Conservation (phyloP, 1,284 basidiomycete genomes). For the Boletus sp. region DNA sequence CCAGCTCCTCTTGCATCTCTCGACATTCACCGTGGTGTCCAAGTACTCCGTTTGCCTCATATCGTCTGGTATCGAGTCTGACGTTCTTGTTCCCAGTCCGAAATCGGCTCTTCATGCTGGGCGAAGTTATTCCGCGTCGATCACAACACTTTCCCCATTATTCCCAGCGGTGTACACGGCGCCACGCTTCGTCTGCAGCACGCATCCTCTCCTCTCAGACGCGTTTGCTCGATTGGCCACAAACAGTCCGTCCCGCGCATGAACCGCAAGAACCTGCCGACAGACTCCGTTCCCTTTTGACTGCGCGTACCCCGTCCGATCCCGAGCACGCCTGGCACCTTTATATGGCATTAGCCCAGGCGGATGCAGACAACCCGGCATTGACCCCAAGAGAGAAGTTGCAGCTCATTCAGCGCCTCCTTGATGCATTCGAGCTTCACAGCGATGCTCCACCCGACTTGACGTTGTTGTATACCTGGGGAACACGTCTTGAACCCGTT, state of each 20-base stretch:
- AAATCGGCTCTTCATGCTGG: slow-evolving; percentile 33
- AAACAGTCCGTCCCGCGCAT: background rate
- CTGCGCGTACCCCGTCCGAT: slow-evolving; percentile 27
- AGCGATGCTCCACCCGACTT: slow-evolving; percentile 23
- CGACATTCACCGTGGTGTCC: slow-evolving; percentile 44
- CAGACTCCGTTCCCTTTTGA: slow-evolving; percentile 24
- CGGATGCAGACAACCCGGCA: slow-evolving; percentile 6
- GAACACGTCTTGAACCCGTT: slow-evolving; percentile 34
- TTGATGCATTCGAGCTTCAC: slow-evolving; percentile 29
- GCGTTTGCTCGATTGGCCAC: slow-evolving; percentile 12
- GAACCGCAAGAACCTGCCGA: slow-evolving; percentile 8
- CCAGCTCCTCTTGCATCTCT: slow-evolving; percentile 39
- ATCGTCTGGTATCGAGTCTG: slow-evolving; percentile 7
- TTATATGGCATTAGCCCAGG: slow-evolving; percentile 27
- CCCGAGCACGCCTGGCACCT: slow-evolving; percentile 38
- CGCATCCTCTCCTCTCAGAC: slow-evolving; percentile 21
- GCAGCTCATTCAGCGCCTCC: slow-evolving; percentile 33
- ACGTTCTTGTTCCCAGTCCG: slow-evolving; percentile 21
- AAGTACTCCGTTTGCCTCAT: slow-evolving; percentile 17
- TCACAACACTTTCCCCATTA: slow-evolving; percentile 19
- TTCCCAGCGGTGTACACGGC: slow-evolving; percentile 26
- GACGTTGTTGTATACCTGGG: slow-evolving; percentile 35
- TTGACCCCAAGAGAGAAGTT: slow-evolving; percentile 29
- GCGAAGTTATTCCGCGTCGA: slow-evolving; percentile 31
- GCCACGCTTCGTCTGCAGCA: slow-evolving; percentile 30